These are phyloP conservation scores for Stagonosporopsis vannaccii DNA, from an alignment of 2,329 filamentous ascomycete genomes.

Conservation along the genomic window DNA sequence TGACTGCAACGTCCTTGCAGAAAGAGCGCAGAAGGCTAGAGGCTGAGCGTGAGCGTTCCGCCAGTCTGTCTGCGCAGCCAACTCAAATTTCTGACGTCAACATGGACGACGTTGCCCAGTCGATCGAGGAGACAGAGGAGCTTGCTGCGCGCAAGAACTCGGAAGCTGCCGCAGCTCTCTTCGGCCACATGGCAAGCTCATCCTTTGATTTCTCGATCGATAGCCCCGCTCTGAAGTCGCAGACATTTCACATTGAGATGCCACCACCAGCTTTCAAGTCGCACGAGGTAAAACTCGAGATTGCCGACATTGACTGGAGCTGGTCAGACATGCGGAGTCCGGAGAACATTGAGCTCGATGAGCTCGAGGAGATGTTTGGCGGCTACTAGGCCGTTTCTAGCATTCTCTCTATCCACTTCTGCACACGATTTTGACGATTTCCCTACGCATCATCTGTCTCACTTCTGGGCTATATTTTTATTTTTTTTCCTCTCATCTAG, in stretches of 20 bases:
- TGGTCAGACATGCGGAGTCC: constrained; percentile 69
- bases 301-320: constrained; percentile 44
- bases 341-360: constrained; percentile 89
- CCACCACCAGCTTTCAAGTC: constrained; percentile 41
- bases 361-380: constrained; percentile 87
- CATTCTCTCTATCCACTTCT: constrained; percentile 14
- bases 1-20: constrained; percentile 86
- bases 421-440: constrained; percentile 43
- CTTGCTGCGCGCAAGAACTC: constrained; percentile 59
- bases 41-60: constrained; percentile 51
- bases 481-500: constrained; percentile 34
- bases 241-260: constrained; percentile 43
- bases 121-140: constrained; percentile 56
- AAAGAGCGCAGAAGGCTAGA: constrained; percentile 58
- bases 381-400: constrained; percentile 62
- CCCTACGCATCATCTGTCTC: constrained; percentile 27
- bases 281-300: constrained; percentile 42
- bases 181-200: constrained; percentile 54
- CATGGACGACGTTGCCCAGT: constrained; percentile 50
- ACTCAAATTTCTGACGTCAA: constrained; percentile 35
- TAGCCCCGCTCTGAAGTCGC: constrained; percentile 56
- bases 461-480: constrained; percentile 25
- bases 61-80: constrained; percentile 48
- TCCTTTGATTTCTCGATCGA: constrained; percentile 50
- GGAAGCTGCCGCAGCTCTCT: constrained; percentile 58